phyloP scores from a whole-genome alignment of 1,284 basidiomycete genomes.

The Xanthoconium separans region DNA sequence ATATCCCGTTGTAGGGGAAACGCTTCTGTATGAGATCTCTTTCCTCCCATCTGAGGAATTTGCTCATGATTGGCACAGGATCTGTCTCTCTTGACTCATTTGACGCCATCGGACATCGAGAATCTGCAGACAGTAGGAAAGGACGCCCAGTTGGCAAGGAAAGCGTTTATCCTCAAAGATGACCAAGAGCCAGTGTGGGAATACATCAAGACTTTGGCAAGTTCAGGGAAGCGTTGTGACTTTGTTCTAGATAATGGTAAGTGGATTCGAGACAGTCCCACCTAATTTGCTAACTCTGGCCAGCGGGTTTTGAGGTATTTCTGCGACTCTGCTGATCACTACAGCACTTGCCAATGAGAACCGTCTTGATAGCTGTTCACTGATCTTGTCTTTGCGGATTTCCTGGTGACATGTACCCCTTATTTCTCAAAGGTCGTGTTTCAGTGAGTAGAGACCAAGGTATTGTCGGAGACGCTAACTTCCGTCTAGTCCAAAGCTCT shows the following conservation, averaged over 20 bases:
- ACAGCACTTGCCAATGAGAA: constrained; percentile 2
- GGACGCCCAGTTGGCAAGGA: constrained; percentile 71
- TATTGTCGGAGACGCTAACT: constrained; percentile 9
- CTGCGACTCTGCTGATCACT: neutral
- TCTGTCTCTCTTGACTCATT: constrained; percentile 78
- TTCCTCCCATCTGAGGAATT: neutral
- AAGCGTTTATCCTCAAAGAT: constrained; percentile 81
- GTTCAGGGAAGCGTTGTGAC: constrained; percentile 62
- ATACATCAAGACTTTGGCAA: constrained; percentile 54
- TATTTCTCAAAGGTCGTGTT: constrained; percentile 81
- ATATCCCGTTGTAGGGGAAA: constrained; percentile 59
- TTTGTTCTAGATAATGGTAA: constrained; percentile 90
- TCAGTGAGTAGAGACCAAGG: constrained; percentile 59
- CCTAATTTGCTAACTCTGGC: constrained; percentile 1
- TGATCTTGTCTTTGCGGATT: constrained; percentile 94
- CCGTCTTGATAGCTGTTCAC: constrained; percentile 72
- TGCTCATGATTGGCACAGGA: constrained; percentile 49
- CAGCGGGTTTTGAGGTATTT: constrained; percentile 80
- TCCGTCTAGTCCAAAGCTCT: constrained; percentile 70
- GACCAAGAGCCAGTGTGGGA: constrained; percentile 81
- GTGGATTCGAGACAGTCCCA: constrained; percentile 19
- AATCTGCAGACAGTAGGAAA: constrained; percentile 80
- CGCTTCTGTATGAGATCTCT: constrained; percentile 55
- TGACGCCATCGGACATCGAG: constrained; percentile 80
- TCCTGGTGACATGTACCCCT: constrained; percentile 85